These are phyloP conservation scores for Coleophoma crateriformis DNA, from an alignment of 2,329 filamentous ascomycete species.

Conservation along the genomic window DNA sequence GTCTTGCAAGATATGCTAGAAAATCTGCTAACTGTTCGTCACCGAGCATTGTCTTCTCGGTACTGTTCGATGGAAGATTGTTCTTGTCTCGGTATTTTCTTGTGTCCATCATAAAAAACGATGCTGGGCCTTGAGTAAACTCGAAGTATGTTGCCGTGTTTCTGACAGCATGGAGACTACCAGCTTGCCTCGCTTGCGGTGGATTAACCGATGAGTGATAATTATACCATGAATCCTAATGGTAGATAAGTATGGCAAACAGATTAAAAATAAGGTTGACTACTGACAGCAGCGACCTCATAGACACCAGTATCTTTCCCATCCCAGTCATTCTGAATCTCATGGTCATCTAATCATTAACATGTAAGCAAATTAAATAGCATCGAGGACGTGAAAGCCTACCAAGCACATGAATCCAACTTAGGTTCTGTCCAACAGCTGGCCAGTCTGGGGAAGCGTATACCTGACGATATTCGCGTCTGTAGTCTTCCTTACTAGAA, in stretches of 20 bases:
- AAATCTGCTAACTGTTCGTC: conserved; percentile 72
- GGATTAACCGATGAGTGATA: conserved; percentile 87
- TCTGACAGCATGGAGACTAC: conserved; percentile 30
- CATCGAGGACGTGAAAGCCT: neutral
- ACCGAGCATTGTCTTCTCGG: conserved; percentile 84
- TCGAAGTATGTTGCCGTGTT: conserved; percentile 74
- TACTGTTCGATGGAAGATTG: conserved; percentile 49
- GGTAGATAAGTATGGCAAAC: conserved; percentile 2
- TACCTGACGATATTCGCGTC: conserved; percentile 89
- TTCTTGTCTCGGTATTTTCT: conserved; percentile 74
- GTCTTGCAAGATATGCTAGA: conserved; percentile 66
- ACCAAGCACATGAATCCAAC: conserved; percentile 86
- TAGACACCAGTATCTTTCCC: conserved; percentile 78
- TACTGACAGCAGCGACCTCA: conserved; percentile 61
- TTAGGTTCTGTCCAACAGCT: conserved; percentile 68
- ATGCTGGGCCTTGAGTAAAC: conserved; percentile 84
- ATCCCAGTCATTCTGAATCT: conserved; percentile 93
- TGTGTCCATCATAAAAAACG: conserved; percentile 93
- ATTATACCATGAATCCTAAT: conserved; percentile 61
- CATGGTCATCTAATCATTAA: conserved; percentile 68
- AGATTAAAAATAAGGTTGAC: neutral
- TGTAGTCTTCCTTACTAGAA: conserved; percentile 67
- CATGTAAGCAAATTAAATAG: neutral
- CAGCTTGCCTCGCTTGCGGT: conserved; percentile 52
- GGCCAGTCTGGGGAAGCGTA: conserved; percentile 94